phyloP scores from a whole-genome alignment of 768 basidiomycete genomes.

The Boletus edulis region DNA sequence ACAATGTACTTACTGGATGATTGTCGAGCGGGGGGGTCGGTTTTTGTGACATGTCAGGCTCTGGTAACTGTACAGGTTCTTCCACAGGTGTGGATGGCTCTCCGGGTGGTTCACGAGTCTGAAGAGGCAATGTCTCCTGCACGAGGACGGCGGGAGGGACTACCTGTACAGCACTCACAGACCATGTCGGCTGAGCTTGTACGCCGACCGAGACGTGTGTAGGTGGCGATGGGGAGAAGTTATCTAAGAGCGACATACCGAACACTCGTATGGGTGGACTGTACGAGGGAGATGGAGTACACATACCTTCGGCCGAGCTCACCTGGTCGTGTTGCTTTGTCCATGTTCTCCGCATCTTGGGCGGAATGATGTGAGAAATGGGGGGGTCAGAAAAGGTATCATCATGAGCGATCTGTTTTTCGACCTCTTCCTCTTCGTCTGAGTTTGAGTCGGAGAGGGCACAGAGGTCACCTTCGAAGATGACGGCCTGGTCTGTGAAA shows the following conservation, averaged over 20 bases:
- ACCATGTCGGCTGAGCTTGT: slow-evolving; percentile 39
- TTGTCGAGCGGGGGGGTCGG: slow-evolving; percentile 15
- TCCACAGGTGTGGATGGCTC: slow-evolving; percentile 14
- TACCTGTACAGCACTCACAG: slow-evolving; percentile 40
- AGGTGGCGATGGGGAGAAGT: slow-evolving; percentile 18
- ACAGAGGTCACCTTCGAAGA: slow-evolving; percentile 53
- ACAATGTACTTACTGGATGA: slow-evolving; percentile 19
- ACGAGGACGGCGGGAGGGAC: slow-evolving; percentile 16
- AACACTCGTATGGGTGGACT: slow-evolving; percentile 23
- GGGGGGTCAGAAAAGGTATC: slow-evolving; percentile 37
- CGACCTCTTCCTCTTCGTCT: slow-evolving; percentile 40
- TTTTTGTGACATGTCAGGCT: slow-evolving; percentile 10
- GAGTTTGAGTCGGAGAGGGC: slow-evolving; percentile 29
- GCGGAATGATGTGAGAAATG: slow-evolving; percentile 46
- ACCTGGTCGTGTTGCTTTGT: slow-evolving; percentile 47
- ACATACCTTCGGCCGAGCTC: slow-evolving; percentile 40
- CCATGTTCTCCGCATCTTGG: slow-evolving; percentile 66
- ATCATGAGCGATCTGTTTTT: slow-evolving; percentile 39
- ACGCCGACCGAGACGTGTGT: slow-evolving; percentile 43
- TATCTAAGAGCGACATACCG: slow-evolving; percentile 31
- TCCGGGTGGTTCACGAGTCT: slow-evolving; percentile 1
- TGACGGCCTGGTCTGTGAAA: slow-evolving; percentile 54
- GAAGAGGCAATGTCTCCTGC: slow-evolving; percentile 6
- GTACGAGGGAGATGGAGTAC: neutral
- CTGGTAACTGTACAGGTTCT: slow-evolving; percentile 2